These are phyloP conservation scores for Albatrellus ellisii DNA, from an alignment of 768 basidiomycete genomes.

Conservation along the genomic window DNA sequence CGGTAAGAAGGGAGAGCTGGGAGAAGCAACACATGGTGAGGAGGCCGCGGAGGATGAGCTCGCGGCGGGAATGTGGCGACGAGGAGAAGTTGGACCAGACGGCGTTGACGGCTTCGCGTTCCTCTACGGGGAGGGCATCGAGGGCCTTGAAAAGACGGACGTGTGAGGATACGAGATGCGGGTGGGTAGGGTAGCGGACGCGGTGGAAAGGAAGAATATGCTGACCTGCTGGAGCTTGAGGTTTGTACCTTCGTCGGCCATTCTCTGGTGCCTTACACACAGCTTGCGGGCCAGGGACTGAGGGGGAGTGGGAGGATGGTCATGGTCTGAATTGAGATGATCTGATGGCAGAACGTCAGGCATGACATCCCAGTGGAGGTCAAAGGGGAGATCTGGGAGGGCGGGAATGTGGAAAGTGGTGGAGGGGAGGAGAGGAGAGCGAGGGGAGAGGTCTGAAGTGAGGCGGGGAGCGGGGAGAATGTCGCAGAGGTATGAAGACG, in stretches of 20 bases:
- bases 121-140: slow-evolving; percentile 75
- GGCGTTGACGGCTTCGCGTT: slow-evolving; percentile 78
- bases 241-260: slow-evolving; percentile 93
- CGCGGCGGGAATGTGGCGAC: slow-evolving; percentile 80
- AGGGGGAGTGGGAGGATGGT: slow-evolving; percentile 11
- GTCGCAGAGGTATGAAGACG: slow-evolving; percentile 50
- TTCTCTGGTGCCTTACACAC: slow-evolving; percentile 88
- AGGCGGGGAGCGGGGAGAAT: slow-evolving; percentile 54
- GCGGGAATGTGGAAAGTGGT: slow-evolving; percentile 14
- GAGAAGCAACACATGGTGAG: slow-evolving; percentile 99
- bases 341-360: slow-evolving; percentile 5
- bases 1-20: slow-evolving; percentile 90
- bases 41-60: slow-evolving; percentile 90
- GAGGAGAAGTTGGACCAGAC: slow-evolving; percentile 97
- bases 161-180: neutral
- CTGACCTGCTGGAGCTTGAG: slow-evolving; percentile 81
- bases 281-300: slow-evolving; percentile 51
- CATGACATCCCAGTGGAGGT: neutral
- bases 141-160: slow-evolving; percentile 47
- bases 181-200: neutral
- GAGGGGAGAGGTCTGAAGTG: slow-evolving; percentile 17
- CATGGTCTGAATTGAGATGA: slow-evolving; percentile 6
- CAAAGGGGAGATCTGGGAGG: neutral
- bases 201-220: slow-evolving; percentile 4
- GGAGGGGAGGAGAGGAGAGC: slow-evolving; percentile 14